Evolutionary conservation across 163 green algal genomes (phyloP), one percentile per base, ranked within the genome.

Genomic region (Scenedesmus sp.): DNA sequence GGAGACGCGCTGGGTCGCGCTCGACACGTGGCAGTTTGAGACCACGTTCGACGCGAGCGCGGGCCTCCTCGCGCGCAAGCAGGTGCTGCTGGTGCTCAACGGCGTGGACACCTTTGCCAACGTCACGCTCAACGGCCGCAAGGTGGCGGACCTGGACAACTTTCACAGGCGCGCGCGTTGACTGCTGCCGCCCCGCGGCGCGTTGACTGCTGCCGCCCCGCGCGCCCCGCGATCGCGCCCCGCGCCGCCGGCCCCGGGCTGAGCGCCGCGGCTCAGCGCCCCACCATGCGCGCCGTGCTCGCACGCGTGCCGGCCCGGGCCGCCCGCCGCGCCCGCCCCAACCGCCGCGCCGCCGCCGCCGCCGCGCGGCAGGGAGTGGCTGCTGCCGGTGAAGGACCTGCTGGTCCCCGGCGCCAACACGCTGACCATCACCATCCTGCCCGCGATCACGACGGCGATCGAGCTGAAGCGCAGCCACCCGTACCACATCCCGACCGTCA

Each of bases 11-110:
- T 96, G 91, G 91, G 85, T 90, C 28, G 69, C 87, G 0, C 42
- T 84, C 39, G 87, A 96, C 75, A 90, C 71, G 1, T 96, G 92
- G 92, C 91, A 78, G 0, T 92, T 92, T 48, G 63, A 44, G 3
- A 83, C 71, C 0, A n/a, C 14, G 0, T 91, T 93, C 28, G 22
- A 81, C 3, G 20, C 82, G 0, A 26, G 77, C 0, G 14, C 45
- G 3, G 28, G 24, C 11, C 31, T 87, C 29, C 18, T 80, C 18
- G 42, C 22, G 4, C 33, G 57, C 10, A 64, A 63, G 31, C 29
- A 36, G 36, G 39, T 90, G 14, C 78, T 93, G 4, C 63, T 94
- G 53, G 44, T 90, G 11, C 50, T 94, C 22, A 63, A 80, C 13
- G 90, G 87, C 4, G 57, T 93, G 10, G 89, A 94, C 70, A 92